A percentile compares a stretch with the other conserved stretches of the same genome.
phyloP scores from a whole-genome alignment of 257 asterid genomes.

The Solanum ossicruentum region DNA sequence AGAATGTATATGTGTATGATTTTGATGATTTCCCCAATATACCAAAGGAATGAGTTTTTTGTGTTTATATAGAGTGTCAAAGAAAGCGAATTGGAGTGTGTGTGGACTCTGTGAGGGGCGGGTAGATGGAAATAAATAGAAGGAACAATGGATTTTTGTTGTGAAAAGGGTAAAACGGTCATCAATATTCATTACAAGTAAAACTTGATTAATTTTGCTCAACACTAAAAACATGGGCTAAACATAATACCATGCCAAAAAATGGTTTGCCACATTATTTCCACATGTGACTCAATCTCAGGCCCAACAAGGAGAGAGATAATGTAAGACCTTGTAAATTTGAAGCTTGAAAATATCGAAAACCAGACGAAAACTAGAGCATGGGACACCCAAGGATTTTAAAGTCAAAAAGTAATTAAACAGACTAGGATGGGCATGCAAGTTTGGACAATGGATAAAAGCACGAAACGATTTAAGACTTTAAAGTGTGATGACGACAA shows the following conservation, averaged over 20 bases:
- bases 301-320: neutral
- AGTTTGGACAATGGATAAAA: neutral
- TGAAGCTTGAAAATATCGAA: neutral
- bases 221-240: neutral
- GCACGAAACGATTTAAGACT: neutral
- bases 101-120: neutral
- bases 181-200: neutral
- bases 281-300: neutral
- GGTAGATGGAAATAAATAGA: neutral
- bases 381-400: neutral
- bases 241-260: neutral
- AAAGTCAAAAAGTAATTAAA: neutral
- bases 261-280: neutral
- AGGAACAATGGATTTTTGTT: neutral
- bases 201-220: neutral
- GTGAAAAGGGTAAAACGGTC: neutral
- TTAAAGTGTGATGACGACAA: neutral
- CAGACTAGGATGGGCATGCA: neutral
- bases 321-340: neutral
- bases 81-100: neutral
- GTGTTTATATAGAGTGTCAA: neutral
- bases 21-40: neutral
- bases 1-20: neutral
- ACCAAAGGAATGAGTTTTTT: neutral
- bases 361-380: neutral